Base-by-base conservation (phyloP, 139 green algal species). In the Yamagishiella unicocca region DNA sequence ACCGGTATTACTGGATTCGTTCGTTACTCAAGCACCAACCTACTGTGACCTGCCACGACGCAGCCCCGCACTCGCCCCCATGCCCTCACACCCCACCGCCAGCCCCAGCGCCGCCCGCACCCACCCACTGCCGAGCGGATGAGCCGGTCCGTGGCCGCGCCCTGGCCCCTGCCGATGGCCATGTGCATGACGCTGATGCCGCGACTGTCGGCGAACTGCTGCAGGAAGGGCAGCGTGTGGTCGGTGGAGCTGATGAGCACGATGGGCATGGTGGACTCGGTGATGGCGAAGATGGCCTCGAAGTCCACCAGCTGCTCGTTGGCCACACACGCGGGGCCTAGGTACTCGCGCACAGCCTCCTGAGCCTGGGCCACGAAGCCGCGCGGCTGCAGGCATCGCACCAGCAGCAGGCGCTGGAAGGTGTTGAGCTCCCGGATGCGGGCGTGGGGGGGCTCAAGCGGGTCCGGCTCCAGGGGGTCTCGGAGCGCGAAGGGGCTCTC, bases 401-500 rank as follows among this genome's bases (percentile, higher is more conserved):
- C 80, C 19, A 92, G 43, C 43, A 92, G 83, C 70, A 92, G 84
- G 46, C 80, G 61, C 79, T 92, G 89, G 71, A 92, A 90, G 46
- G 70, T 80, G 35, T 80, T 90, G 53, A 92, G 83, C 62, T 88
- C 73, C 24, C 35, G 25, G 2, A 92, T 19, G 31, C 62, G 35
- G 1, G 53, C n/a, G 50, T 85, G 79, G n/a, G 79, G 29, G 2
- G 79, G 79, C 22, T 46, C 42, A 19, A 85, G 58, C 9, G 55
- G 77, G 77, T 84, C 77, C 38, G 54, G 54, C 2, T 31, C 37
- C 19, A 1, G 21, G 35, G n/a, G 42, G 2, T 27, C 71, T 50
- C 27, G 40, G 67, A 33, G 58, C 33, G 35, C 31, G 35, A 35
- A 6, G 6, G 75, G 75, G 50, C 35, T 68, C 75, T 82, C 75